Conservation (phyloP, 148 eudicot genomes). For the Rhododendron williamsianum region DNA sequence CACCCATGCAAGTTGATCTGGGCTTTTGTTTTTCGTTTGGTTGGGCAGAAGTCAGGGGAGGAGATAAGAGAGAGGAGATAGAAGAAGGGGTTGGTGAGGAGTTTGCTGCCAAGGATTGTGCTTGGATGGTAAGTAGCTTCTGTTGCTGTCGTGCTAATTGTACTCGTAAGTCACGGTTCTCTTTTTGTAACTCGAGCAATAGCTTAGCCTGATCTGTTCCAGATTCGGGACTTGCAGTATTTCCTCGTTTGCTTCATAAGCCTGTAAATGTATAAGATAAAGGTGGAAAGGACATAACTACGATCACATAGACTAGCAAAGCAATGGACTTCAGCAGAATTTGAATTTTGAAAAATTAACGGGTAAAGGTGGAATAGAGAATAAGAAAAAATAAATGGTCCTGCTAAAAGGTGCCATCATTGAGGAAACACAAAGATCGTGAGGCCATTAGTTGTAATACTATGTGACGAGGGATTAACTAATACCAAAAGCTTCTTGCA, state of each 20-base stretch:
- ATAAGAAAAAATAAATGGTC: neutral
- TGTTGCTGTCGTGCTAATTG: conserved; percentile 80
- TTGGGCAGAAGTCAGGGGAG: conserved; percentile 43
- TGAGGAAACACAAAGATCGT: neutral
- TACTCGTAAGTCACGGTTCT: conserved; percentile 62
- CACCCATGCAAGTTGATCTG: conserved; percentile 30
- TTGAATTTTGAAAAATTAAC: neutral
- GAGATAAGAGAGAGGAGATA: conserved; percentile 32
- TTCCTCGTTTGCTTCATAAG: conserved; percentile 62
- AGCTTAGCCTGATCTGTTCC: conserved; percentile 68
- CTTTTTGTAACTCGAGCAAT: conserved; percentile 71
- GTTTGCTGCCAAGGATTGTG: conserved; percentile 62
- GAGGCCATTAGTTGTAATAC: neutral
- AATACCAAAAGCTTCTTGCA: neutral
- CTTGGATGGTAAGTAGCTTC: conserved; percentile 58
- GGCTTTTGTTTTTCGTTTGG: conserved; percentile 36
- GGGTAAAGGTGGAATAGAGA: neutral
- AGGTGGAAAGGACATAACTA: neutral
- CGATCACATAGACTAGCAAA: neutral
- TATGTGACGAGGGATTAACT: neutral
- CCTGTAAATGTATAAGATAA: conserved; percentile 23
- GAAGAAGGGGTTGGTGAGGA: conserved; percentile 58
- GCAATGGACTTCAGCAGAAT: neutral
- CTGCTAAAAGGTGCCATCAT: neutral
- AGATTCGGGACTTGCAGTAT: conserved; percentile 36